Evolutionary conservation across 257 asterid species (phyloP), one percentile per base, ranked within the genome.

Genomic region (Cinchona pubescens): DNA sequence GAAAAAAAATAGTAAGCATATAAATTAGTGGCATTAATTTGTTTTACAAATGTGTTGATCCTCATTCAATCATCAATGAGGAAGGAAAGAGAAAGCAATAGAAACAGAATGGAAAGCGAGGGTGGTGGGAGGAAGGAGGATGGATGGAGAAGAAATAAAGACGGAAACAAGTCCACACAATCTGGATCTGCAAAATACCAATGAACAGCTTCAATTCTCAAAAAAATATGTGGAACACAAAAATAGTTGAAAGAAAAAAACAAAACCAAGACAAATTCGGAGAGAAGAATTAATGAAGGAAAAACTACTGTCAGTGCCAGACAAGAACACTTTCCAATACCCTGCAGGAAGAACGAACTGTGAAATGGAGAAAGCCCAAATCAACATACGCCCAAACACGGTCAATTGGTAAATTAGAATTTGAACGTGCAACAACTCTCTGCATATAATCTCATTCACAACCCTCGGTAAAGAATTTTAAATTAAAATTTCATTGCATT

Each of bases 401-500:
- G 42, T 30, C 4, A 62, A 30, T 18, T 16, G 38, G 11, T 18
- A 6, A 15, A 15, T n/a, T 2, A 11, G 4, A 29, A 34, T 63
- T 16, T 30, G n/a, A 63, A 3, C 34, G n/a, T 34, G 45, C 23
- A 42, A 34, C 23, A 42, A 34, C 9, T 18, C 2, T 23, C 25
- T 32, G 40, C 21, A 8, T 8, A 32, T 32, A 32, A 71, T 53
- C 5, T 38, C 7, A 53, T 35, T 55, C 12, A 55, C 51, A 35
- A 23, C 0, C n/a, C 10, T 38, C 5, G 16, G 12, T 27, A 0
- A 23, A 37, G 34, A 35, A 59, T 58, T 49, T 46, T 7, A 34
- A 19, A 48, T 25, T 73, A 19, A 37, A 73, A 61, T 63, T 64
- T 59, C 23, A 34, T 37, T 61, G 67, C 72, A 37, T 67, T 55